Evolutionary conservation across 768 basidiomycete genomes (phyloP), one percentile per base, ranked within the genome.

Genomic region (Mycena chlorophos): DNA sequence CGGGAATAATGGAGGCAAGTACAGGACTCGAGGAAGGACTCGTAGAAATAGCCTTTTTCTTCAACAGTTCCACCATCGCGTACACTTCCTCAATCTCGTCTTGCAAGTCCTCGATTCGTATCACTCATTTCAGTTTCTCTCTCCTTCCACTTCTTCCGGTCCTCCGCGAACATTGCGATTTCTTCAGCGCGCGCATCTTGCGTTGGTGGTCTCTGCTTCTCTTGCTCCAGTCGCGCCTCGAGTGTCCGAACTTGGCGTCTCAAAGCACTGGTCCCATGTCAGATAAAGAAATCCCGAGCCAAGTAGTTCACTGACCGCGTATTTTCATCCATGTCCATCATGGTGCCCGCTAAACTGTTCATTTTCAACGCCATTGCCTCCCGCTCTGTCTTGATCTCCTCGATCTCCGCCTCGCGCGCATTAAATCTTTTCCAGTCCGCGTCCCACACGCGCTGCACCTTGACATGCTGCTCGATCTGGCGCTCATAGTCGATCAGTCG

Each of bases 401-500:
- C 74, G 16, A 90, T 76, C 52, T 85, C 75, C 38, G 84, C 80
- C 30, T 77, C 83, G 37, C 84, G 80, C 43, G 82, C 80, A 54
- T 86, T 88, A 58, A 87, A 87, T 61, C 78, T 86, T 52, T 78
- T 75, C 59, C 89, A 89, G 64, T 92, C 90, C 22, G 74, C 75
- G 57, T 91, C 88, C 88, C 93, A 96, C 61, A 93, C 71, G 49
- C 81, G 78, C 65, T 92, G 89, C 65, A 88, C 81, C 53, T 85
- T 83, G 39, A 87, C 74, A 56, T 91, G 81, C 64, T 94, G 89
- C 50, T 91, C 87, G 42, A 96, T 91, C 62, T 90, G 87, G n/a
- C 74, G 76, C 66, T 97, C 94, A 61, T 94, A 96, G 68, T 96
- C 92, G 48, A 78, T 74, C 39, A 96, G 75, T 17, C 89, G 81